Conservation (phyloP, 1,139 yeast genomes). For the Protomyces gravidus region DNA sequence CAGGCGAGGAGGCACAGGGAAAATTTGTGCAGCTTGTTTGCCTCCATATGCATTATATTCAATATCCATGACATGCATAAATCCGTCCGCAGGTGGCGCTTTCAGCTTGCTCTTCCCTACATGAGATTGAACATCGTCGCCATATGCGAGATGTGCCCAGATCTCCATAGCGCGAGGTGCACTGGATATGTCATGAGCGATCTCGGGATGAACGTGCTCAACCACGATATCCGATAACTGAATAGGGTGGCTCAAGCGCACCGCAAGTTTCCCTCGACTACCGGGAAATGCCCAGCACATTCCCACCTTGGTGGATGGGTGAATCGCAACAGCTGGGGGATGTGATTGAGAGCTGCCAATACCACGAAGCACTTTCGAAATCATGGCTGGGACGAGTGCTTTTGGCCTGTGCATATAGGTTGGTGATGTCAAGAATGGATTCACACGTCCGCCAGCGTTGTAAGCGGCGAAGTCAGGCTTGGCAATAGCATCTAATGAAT, state of each 20-base stretch:
- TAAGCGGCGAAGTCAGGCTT: slow-evolving; percentile 40
- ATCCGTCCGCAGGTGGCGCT: slow-evolving; percentile 22
- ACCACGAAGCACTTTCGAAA: slow-evolving; percentile 32
- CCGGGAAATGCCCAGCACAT: slow-evolving; percentile 44
- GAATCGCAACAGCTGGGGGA: slow-evolving; percentile 38
- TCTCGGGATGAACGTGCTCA: slow-evolving; percentile 38
- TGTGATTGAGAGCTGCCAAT: slow-evolving; percentile 36
- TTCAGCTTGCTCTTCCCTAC: slow-evolving; percentile 1
- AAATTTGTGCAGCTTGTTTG: slow-evolving; percentile 38
- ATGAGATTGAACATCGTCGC: neutral
- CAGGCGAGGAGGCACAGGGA: slow-evolving; percentile 37
- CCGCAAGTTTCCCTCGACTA: slow-evolving; percentile 38
- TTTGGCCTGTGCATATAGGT: slow-evolving; percentile 36
- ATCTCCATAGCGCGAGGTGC: slow-evolving; percentile 40
- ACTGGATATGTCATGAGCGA: slow-evolving; percentile 37
- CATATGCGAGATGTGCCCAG: slow-evolving; percentile 38
- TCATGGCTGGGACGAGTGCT: slow-evolving; percentile 30
- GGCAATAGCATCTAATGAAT: slow-evolving; percentile 33
- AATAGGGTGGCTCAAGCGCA: slow-evolving; percentile 37
- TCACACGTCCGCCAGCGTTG: slow-evolving; percentile 39
- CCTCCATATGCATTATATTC: slow-evolving; percentile 37
- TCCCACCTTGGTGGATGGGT: slow-evolving; percentile 37
- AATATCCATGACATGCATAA: slow-evolving; percentile 37
- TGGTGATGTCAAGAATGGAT: slow-evolving; percentile 37
- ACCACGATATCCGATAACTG: slow-evolving; percentile 38